These are phyloP conservation scores for Conticribra guillardii DNA, from an alignment of 108 stramenopile genomes.

Conservation along the genomic window DNA sequence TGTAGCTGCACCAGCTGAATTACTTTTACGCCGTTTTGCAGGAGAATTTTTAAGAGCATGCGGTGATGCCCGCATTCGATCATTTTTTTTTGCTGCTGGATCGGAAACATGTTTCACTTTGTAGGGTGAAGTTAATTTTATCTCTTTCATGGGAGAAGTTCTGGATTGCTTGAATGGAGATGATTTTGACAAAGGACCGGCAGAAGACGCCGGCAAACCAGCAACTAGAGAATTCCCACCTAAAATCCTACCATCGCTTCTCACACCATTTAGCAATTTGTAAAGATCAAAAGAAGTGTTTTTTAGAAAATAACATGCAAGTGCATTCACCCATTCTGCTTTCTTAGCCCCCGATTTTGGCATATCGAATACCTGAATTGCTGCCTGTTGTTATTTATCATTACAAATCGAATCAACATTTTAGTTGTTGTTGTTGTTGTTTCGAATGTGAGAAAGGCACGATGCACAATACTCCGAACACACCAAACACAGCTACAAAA, in stretches of 20 bases:
- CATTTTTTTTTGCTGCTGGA: neutral
- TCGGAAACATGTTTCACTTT: neutral
- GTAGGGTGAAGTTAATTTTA: neutral
- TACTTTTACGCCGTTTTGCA: neutral
- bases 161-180: too few relatives aligned
- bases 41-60: neutral
- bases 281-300: neutral
- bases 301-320: constrained; percentile 2
- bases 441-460: too few relatives aligned
- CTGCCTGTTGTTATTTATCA: too few relatives aligned
- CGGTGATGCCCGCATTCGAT: neutral
- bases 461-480: too few relatives aligned
- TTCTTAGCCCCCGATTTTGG: constrained; percentile 37
- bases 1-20: neutral
- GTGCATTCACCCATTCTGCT: constrained; percentile 17
- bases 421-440: too few relatives aligned
- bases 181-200: neutral
- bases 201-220: neutral
- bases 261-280: too few relatives aligned
- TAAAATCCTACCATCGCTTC: too few relatives aligned
- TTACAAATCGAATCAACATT: too few relatives aligned
- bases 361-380: neutral
- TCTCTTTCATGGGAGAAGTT: neutral
- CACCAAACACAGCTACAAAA: too few relatives aligned
- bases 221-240: too few relatives aligned